Conservation (phyloP, 805 yeast species). For the Tetrapisispora arboricola region DNA sequence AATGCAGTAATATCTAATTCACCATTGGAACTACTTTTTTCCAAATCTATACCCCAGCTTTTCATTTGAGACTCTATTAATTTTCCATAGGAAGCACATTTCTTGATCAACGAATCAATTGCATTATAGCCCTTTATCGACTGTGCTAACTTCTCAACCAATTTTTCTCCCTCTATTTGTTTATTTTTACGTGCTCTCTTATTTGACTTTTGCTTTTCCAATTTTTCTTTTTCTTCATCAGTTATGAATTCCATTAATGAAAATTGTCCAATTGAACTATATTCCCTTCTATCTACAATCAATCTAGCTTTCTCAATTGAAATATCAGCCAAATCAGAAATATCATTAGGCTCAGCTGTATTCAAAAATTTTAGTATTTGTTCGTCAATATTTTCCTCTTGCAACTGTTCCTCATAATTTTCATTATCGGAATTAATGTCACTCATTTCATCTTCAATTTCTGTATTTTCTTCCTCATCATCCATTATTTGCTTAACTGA, state of each 20-base stretch:
- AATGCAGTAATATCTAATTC: conserved; percentile 23
- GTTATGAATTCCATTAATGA: conserved; percentile 44
- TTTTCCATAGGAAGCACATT: conserved; percentile 71
- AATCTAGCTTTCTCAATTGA: conserved; percentile 53
- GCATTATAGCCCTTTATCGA: conserved; percentile 86
- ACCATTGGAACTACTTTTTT: conserved; percentile 41
- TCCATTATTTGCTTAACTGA: conserved; percentile 11
- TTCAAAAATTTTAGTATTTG: conserved; percentile 71
- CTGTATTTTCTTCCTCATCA: conserved; percentile 20
- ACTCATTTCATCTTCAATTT: conserved; percentile 28
- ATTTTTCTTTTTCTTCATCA: conserved; percentile 21
- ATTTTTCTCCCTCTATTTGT: conserved; percentile 60
- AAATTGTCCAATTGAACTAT: conserved; percentile 44
- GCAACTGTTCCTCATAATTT: conserved; percentile 20
- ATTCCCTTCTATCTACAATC: conserved; percentile 66
- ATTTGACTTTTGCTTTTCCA: conserved; percentile 3
- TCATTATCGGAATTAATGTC: conserved; percentile 35
- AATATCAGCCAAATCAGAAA: conserved; percentile 71
- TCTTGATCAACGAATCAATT: conserved; percentile 79
- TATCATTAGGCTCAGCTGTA: conserved; percentile 60
- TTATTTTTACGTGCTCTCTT: conserved; percentile 29
- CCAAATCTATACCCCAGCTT: conserved; percentile 80
- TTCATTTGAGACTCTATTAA: conserved; percentile 60
- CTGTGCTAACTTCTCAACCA: conserved; percentile 57
- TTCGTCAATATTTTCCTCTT: conserved; percentile 40